A percentile compares a stretch with the other conserved stretches of the same genome.
Conservation (phyloP, 176 grass and related monocot species). For the bread wheat (Triticum aestivum) region DNA sequence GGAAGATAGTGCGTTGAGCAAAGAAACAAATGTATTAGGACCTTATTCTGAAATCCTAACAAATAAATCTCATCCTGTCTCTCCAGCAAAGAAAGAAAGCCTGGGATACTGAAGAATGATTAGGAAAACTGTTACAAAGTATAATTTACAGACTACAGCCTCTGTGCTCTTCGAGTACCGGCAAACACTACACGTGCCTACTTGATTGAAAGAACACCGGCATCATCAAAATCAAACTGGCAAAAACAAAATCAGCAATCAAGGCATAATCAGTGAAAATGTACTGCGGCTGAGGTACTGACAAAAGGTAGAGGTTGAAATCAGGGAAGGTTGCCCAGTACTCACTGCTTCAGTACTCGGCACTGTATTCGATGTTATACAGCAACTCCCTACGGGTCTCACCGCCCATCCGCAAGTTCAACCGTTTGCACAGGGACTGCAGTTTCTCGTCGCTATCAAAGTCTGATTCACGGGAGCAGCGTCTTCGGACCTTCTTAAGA, state of each 20-base stretch:
- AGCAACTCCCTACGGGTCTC: constrained; percentile 76
- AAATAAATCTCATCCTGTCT: constrained; percentile 12
- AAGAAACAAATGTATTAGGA: constrained; percentile 17
- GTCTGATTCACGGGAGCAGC: constrained; percentile 87
- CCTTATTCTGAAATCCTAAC: constrained; percentile 44
- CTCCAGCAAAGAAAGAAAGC: constrained; percentile 14
- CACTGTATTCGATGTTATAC: constrained; percentile 67
- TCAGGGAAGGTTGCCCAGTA: constrained; percentile 11
- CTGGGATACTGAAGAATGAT: constrained; percentile 18
- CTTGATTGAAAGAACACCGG: constrained; percentile 23
- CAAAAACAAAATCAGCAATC: not conserved
- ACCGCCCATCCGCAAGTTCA: constrained; percentile 69
- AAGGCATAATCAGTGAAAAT: not conserved
- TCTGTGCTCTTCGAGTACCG: constrained; percentile 23
- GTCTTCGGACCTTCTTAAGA: constrained; percentile 76
- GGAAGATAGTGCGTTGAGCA: not conserved
- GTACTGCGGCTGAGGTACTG: not conserved
- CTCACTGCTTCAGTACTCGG: constrained; percentile 57
- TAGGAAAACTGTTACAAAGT: constrained; percentile 25
- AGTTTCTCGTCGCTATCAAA: constrained; percentile 63
- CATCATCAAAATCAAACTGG: constrained; percentile 26
- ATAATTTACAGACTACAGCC: constrained; percentile 59
- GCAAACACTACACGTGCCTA: constrained; percentile 30
- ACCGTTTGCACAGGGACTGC: constrained; percentile 60
- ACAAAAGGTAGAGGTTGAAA: not conserved